phyloP scores from a whole-genome alignment of 2,329 filamentous ascomycete species.

The Neocucurbitaria cava region DNA sequence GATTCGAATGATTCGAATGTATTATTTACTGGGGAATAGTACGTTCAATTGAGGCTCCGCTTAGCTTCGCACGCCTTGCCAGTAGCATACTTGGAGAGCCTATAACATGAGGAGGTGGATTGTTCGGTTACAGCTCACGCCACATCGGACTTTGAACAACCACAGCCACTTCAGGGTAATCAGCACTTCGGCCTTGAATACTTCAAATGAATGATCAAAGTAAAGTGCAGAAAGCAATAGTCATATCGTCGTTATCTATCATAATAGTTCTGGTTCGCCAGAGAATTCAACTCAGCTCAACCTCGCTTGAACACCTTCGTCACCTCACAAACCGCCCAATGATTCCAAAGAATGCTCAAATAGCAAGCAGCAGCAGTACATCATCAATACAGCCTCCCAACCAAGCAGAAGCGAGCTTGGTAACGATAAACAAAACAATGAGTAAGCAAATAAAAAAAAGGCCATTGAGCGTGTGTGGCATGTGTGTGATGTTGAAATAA shows the following conservation, averaged over 20 bases:
- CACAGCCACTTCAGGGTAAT: no score
- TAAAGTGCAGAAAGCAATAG: neutral
- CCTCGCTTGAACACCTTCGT: no score
- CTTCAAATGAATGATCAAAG: neutral
- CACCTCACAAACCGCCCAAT: no score
- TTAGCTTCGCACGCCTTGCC: neutral
- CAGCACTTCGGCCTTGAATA: no score
- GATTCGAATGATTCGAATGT: no score
- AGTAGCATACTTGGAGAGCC: neutral
- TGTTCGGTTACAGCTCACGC: neutral
- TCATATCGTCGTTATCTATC: constrained; percentile 2
- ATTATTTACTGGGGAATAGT: no score
- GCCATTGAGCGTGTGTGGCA: neutral
- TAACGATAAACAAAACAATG: no score
- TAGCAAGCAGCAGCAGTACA: neutral
- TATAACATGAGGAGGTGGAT: neutral
- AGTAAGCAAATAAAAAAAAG: neutral
- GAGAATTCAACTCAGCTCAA: neutral
- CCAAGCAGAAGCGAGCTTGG: no score
- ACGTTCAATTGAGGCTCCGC: neutral
- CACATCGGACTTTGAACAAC: neutral
- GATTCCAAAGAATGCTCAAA: neutral
- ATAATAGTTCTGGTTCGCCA: neutral
- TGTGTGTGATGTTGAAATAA: constrained; percentile 1
- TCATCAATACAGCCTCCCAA: neutral